phyloP scores from a whole-genome alignment of 805 yeast species.

The Wickerhamiella slavikovae region DNA sequence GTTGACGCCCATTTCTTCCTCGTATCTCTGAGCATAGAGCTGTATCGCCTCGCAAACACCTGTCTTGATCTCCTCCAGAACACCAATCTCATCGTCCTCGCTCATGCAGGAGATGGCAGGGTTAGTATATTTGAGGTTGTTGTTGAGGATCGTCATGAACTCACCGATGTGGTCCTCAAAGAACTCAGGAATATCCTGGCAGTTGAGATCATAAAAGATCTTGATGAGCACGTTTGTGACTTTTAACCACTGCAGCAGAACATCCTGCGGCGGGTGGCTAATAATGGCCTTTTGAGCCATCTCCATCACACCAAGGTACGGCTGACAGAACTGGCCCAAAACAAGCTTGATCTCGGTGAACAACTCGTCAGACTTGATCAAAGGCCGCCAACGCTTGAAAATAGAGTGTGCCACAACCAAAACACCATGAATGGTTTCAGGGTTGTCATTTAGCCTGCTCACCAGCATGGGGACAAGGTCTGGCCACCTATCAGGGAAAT shows the following conservation, averaged over 20 bases:
- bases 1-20: slow-evolving; percentile 65
- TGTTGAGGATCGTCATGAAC: slow-evolving; percentile 68
- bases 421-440: slow-evolving; percentile 53
- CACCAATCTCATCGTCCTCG: slow-evolving; percentile 47
- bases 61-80: slow-evolving; percentile 52
- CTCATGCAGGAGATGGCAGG: slow-evolving; percentile 33
- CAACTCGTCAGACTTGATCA: slow-evolving; percentile 76
- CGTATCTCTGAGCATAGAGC: slow-evolving; percentile 75
- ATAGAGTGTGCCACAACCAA: slow-evolving; percentile 86
- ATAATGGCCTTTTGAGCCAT: slow-evolving; percentile 48
- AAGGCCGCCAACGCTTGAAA: slow-evolving; percentile 91
- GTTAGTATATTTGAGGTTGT: slow-evolving; percentile 47
- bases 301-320: slow-evolving; percentile 47
- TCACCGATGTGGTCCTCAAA: slow-evolving; percentile 71
- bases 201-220: slow-evolving; percentile 79
- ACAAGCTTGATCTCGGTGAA: slow-evolving; percentile 77
- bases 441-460: slow-evolving; percentile 31
- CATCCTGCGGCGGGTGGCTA: slow-evolving; percentile 18
- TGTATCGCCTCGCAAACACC: slow-evolving; percentile 70
- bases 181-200: slow-evolving; percentile 96
- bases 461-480: slow-evolving; percentile 40
- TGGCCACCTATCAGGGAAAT: slow-evolving; percentile 84
- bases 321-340: slow-evolving; percentile 57
- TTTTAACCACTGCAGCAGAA: slow-evolving; percentile 23
- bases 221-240: slow-evolving; percentile 44